phyloP scores from a whole-genome alignment of 179 eudicot genomes.

The Silene noctiflora region DNA sequence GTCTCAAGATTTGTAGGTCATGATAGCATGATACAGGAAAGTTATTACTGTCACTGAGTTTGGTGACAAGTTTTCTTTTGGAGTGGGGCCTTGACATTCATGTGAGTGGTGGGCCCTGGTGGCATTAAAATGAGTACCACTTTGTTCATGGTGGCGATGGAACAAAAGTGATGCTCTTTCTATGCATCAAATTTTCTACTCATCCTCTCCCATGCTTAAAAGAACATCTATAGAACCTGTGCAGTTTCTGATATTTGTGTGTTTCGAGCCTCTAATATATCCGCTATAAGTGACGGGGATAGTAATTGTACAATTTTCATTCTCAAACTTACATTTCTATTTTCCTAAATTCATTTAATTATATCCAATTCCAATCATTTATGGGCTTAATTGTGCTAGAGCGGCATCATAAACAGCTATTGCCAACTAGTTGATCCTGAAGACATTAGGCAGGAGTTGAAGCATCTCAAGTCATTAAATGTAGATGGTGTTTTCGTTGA shows the following conservation, averaged over 20 bases:
- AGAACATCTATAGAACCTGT: neutral
- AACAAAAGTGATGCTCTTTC: neutral
- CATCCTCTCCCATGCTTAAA: neutral
- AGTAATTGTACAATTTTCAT: too few relatives aligned
- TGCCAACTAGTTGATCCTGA: conserved; percentile 68
- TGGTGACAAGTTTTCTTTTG: neutral
- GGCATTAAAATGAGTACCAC: neutral
- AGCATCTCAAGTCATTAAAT: conserved; percentile 51
- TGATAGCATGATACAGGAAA: neutral
- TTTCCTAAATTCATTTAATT: neutral
- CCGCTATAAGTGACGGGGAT: too few relatives aligned
- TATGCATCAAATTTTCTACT: neutral
- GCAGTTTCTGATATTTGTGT: neutral
- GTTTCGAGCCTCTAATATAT: neutral
- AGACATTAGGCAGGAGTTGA: conserved; percentile 53
- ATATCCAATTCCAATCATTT: conserved; percentile 12
- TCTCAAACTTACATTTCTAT: too few relatives aligned
- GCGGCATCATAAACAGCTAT: conserved; percentile 59
- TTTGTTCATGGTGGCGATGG: neutral
- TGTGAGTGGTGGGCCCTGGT: too few relatives aligned
- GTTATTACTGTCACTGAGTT: neutral
- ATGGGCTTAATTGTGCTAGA: conserved; percentile 36
- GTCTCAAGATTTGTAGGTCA: neutral
- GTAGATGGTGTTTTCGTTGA: conserved; percentile 59
- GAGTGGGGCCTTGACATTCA: too few relatives aligned